Percentiles rank a stretch among this genome's conserved stretches.
Evolutionary conservation across 2,329 filamentous ascomycete genomes (phyloP).

Genomic region (Celoporthe dispersa): DNA sequence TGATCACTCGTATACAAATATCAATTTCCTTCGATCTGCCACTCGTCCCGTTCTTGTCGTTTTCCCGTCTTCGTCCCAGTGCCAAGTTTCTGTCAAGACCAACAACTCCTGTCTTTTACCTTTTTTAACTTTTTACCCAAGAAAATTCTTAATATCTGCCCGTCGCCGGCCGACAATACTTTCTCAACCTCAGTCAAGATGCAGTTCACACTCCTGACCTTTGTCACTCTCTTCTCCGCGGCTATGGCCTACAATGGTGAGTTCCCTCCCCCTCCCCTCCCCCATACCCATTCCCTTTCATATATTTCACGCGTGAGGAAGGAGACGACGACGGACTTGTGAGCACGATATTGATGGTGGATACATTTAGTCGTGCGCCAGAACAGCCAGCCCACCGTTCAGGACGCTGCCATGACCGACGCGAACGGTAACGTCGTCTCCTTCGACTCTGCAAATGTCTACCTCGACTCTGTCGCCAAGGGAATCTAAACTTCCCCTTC

Average conservation of each 20-base stretch:
- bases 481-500: constrained; percentile 38
- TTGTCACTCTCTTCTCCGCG: constrained; percentile 52
- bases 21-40: constrained; percentile 23
- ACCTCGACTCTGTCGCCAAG: constrained; percentile 44
- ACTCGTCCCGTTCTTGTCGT: constrained; percentile 6
- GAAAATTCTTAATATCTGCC: constrained; percentile 41
- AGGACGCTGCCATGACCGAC: constrained; percentile 52
- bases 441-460: constrained; percentile 50
- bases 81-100: constrained; percentile 23
- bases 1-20: constrained; percentile 31
- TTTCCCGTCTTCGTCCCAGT: constrained; percentile 21
- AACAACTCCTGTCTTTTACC: constrained; percentile 32
- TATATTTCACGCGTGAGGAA: background rate
- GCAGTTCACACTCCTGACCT: constrained; percentile 54
- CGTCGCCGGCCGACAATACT: constrained; percentile 57
- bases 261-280: too few species aligned
- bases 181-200: constrained; percentile 41
- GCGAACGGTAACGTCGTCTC: constrained; percentile 49
- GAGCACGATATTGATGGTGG: background rate
- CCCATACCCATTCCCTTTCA: background rate
- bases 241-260: constrained; percentile 44
- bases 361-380: background rate
- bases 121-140: constrained; percentile 34
- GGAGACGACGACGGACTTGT: background rate
- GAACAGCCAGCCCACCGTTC: constrained; percentile 38